These are phyloP conservation scores for Xylariaceae sp. DNA, from an alignment of 2,329 filamentous ascomycete genomes.

Conservation along the genomic window DNA sequence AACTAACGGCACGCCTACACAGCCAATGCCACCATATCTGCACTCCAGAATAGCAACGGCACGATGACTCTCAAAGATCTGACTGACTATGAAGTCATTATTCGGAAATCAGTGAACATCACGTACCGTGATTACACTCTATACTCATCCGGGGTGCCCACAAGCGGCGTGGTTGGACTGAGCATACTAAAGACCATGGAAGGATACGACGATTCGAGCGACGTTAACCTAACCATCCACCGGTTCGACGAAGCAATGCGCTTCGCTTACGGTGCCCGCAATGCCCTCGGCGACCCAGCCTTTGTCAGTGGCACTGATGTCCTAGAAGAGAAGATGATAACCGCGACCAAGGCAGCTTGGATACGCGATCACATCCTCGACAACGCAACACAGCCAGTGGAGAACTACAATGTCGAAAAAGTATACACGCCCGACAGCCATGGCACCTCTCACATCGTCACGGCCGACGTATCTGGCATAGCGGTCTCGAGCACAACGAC, in stretches of 20 bases:
- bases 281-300: slow-evolving; percentile 75
- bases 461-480: slow-evolving; percentile 67
- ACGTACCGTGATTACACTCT: slow-evolving; percentile 67
- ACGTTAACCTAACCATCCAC: slow-evolving; percentile 67
- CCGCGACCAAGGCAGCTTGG: slow-evolving; percentile 49
- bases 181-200: slow-evolving; percentile 78
- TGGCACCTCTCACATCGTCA: slow-evolving; percentile 68
- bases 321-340: slow-evolving; percentile 66
- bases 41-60: slow-evolving; percentile 65
- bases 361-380: slow-evolving; percentile 68
- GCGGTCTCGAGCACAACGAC: slow-evolving; percentile 81
- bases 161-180: slow-evolving; percentile 70
- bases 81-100: slow-evolving; percentile 60
- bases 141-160: slow-evolving; percentile 65
- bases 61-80: slow-evolving; percentile 53
- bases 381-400: slow-evolving; percentile 62
- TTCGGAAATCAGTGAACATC: slow-evolving; percentile 57
- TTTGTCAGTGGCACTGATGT: slow-evolving; percentile 60
- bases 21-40: slow-evolving; percentile 66
- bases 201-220: slow-evolving; percentile 59
- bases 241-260: slow-evolving; percentile 82
- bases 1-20: slow-evolving; percentile 30
- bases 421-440: slow-evolving; percentile 64
- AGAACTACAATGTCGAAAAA: slow-evolving; percentile 65
- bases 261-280: slow-evolving; percentile 77